phyloP scores from a whole-genome alignment of 164 flowering plant species.

The Saururus chinensis region DNA sequence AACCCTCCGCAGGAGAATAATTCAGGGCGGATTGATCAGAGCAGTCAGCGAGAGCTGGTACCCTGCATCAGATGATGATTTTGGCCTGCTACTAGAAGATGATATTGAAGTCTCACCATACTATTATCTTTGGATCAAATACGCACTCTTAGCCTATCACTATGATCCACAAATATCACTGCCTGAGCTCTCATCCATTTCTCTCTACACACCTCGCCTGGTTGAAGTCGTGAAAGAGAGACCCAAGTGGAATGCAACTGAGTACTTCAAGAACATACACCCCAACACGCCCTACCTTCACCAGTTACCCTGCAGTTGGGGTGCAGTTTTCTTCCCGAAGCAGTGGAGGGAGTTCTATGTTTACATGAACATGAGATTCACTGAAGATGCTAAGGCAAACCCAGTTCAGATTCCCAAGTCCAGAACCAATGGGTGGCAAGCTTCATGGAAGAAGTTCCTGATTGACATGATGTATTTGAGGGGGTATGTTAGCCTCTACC shows the following conservation, averaged over 20 bases:
- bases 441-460: conserved; percentile 96
- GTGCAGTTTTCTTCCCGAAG: conserved; percentile 97
- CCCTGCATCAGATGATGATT: conserved; percentile 83
- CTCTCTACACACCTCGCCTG: conserved; percentile 79
- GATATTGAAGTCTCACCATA: conserved; percentile 97
- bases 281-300: conserved; percentile 97
- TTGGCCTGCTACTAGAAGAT: conserved; percentile 85
- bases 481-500: conserved; percentile 86
- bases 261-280: conserved; percentile 68
- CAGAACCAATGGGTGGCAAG: conserved; percentile 94
- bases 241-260: conserved; percentile 87
- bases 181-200: conserved; percentile 84
- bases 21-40: conserved; percentile 93
- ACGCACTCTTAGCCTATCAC: conserved; percentile 70
- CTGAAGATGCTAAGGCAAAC: conserved; percentile 75
- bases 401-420: conserved; percentile 97
- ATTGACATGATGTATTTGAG: conserved; percentile 97
- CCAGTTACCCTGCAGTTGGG: conserved; percentile 96
- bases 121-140: conserved; percentile 92
- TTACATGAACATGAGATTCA: conserved; percentile 95
- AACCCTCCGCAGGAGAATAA: conserved; percentile 69
- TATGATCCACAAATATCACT: conserved; percentile 86
- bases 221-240: conserved; percentile 93
- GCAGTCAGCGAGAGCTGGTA: conserved; percentile 99
- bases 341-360: conserved; percentile 96